Evolutionary conservation across 2,329 filamentous ascomycete species (phyloP), one percentile per base, ranked within the genome.

Genomic region (Capronia americana): DNA sequence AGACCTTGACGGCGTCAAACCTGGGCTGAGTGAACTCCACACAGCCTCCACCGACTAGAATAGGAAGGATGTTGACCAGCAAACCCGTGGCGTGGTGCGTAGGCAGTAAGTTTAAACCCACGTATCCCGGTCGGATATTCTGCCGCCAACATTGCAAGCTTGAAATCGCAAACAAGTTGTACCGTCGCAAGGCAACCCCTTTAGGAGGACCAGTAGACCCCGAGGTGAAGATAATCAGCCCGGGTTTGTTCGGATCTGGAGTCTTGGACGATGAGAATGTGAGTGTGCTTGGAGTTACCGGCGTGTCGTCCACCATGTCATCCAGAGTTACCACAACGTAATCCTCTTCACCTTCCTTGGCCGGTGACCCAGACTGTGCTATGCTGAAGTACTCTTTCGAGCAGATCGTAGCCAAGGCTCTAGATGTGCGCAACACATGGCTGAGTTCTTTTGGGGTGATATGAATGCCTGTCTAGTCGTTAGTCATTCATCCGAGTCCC

Each of bases 151-250:
- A 70, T 24, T 74, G 71, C 17, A 51, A 46, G n/a, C 46, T 50
- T 1, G 61, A 54, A 12, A 61, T 69, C 5, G 68, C 72, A 24
- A 74, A 70, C 11, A 69, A 41, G 32, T 58, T 59, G 6, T 56
- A 61, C n/a, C 70, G 60, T 12, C 70, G 63, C 41, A 55, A 61
- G 17, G 89, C 85, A 12, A 88, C 85, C 1, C 87, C 88, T 65
- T 87, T 87, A 0, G 86, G 85, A 57, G 81, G 82, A 57, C 83
- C 83, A 1, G 85, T 85, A 0, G 85, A 85, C 0, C 85, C 85
- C 2, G 84, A 85, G 0, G 84, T 85, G 67, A 90, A 87, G 7
- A 91, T 83, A 2, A 88, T 81, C 72, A 88, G 90, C 46, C 63
- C 75, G 11, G 75, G 72, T 2, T 66, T 65, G 61, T 76, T 76